Base-by-base conservation (phyloP, 306 rosid species). In the Spatholobus suberectus region DNA sequence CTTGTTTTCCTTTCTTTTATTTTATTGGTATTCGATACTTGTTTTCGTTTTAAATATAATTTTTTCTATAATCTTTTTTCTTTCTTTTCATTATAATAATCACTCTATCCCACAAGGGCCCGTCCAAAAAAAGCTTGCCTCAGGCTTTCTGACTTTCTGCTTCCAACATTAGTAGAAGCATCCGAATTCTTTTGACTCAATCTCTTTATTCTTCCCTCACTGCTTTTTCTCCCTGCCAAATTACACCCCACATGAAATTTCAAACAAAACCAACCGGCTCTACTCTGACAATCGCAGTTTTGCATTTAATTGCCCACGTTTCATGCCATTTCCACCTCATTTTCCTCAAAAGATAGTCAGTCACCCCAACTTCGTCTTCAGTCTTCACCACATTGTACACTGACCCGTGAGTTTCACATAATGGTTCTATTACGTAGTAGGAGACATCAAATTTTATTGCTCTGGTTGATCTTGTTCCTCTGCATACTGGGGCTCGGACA, bases 71-170 rank as follows among this genome's bases (percentile, higher is more conserved):
- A 65, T 1, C 27, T n/a, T 37, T 37, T 34, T 38, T 13, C 40
- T 38, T 41, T 51, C 34, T 34, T 54, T 72, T 81, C 55, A 81
- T 47, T 65, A 41, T 76, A 75, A 69, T 58, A 72, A 29, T 86
- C 54, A 61, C 77, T 86, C 59, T 72, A 71, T 85, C 69, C 84
- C 87, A 84, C 51, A 72, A 79, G 84, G 90, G 58, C 89, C 86
- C 79, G 63, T 86, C 82, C 70, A 70, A 49, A 85, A n/a, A 87
- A 87, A 80, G 86, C 87, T 71, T 78, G 17, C 57, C 75, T 74
- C 72, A 86, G 89, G 76, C 87, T 89, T 90, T 87, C 83, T 87
- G 54, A 83, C 92, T 89, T 88, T 91, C 89, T 80, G 86, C 92
- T 85, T 83, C 86, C 87, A 86, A 83, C 86, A 55, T 81, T 80